These are phyloP conservation scores for Didymella keratinophila DNA, from an alignment of 2,329 filamentous ascomycete genomes.

Conservation along the genomic window DNA sequence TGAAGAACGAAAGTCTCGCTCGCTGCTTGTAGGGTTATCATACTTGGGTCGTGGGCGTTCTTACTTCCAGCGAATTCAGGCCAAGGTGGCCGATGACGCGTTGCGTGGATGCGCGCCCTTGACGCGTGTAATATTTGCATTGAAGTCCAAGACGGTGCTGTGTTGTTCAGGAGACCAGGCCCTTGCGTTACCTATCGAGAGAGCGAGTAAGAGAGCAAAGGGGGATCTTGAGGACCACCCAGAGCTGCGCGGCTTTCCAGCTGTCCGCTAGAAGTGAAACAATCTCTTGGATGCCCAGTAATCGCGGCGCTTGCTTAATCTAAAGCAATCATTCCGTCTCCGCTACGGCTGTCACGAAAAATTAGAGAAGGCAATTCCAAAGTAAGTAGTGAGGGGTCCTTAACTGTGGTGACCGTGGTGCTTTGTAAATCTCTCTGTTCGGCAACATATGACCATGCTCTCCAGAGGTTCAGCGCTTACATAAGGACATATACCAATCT, in stretches of 20 bases:
- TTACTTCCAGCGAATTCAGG: neutral
- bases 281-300: neutral
- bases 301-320: neutral
- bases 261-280: neutral
- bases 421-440: neutral
- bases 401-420: neutral
- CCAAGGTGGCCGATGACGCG: neutral
- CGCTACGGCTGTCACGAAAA: neutral
- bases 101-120: neutral
- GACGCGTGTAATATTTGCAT: neutral
- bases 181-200: neutral
- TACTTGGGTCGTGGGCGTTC: neutral
- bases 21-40: neutral
- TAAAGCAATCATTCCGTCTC: neutral
- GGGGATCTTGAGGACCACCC: neutral
- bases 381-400: neutral
- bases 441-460: neutral
- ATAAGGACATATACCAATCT: neutral
- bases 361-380: neutral
- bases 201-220: neutral
- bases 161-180: neutral
- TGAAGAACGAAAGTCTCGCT: neutral
- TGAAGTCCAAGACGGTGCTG: neutral
- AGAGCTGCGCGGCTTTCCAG: neutral
- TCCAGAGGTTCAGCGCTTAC: neutral